Base-by-base conservation (phyloP, 1,139 yeast species). In the Yamadazyma taylorii region DNA sequence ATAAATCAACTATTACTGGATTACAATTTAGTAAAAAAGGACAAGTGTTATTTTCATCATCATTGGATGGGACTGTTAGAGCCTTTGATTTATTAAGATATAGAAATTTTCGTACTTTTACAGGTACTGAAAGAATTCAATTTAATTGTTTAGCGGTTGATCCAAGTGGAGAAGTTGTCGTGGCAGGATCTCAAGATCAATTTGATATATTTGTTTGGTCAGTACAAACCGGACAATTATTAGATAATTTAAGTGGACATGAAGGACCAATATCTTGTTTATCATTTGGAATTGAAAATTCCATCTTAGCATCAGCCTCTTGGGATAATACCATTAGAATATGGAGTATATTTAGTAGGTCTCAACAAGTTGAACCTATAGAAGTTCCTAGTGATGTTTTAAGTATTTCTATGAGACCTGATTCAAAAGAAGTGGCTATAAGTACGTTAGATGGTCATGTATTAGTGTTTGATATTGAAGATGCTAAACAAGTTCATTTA, bases 131-230 rank as follows among this genome's bases (percentile, higher is more conserved):
- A 47, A 74, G 98, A 53, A 73, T 90, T 24, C 97, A 89, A 56
- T 92, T 90, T 63, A 83, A 81, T 32, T 80, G 90, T 40, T 67
- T 92, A 46, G 98, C 97, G 0, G 95, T 89, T 30, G 99, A 92
- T 58, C 97, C 97, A 22, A 85, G 96, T 58, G 98, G 97, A 19
- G 98, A 94, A 61, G 82, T 94, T 37, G 92, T 94, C 6, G 90
- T 94, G 54, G 98, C 97, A 2, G 97, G 97, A 2, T 86, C 97
- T 4, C 73, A 83, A 35, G 97, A 90, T 56, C 85, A 84, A 44
- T 92, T 82, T 61, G 96, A 87, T 46, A 85, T 92, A 38, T 90
- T 85, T 56, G 86, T 92, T 27, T 92, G 99, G 99, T 88, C 96
- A 9, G 97, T 94, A 1, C 98, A 92, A 66, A 90, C 97, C 0